Base-by-base conservation (phyloP, 1,284 basidiomycete species). In the Ustilago shanxiensis region DNA sequence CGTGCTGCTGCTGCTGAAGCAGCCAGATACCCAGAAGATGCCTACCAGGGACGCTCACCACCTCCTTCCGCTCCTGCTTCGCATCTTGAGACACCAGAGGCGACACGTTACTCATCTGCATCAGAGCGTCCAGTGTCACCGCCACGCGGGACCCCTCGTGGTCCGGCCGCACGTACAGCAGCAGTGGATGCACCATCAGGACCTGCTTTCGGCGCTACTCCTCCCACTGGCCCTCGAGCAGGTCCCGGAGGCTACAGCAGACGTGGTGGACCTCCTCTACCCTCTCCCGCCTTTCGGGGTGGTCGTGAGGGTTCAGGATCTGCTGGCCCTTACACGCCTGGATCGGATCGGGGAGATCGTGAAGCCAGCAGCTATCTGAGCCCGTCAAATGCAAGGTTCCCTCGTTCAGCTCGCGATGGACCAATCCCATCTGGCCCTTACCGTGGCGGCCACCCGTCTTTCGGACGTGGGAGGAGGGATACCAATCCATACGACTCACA, bases 141-240 rank as follows among this genome's bases (percentile, higher is more conserved):
- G 20, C 59, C 63, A 3, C 60, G 39, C 1, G 54, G 49, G 6
- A 45, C 60, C 0, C 63, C 69, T 9, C 70, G 61, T n/a, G 70
- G 65, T 24, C 68, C 67, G 45, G 54, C 58, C 6, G 37, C 58
- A 13, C 58, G 58, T 13, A 28, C 47, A 39, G 31, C 49, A 3
- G 35, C 55, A 44, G 24, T 28, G 0, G 66, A 69, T 9, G 22
- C 39, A 28, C 47, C 52, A 44, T 44, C 16, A 44, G 24, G 39
- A 26, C 49, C 64, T 16, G 65, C 60, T 3, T 68, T 73, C 44
- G 54, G 22, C 44, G 64, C 71, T 1, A 65, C 71, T 33, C 71
- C 71, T 28, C 71, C 71, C 1, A 73, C 71, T 7, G 71, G 71
- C 10, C 71, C 71, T 20, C 66, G 61, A 29, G 65, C 65, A 13